Evolutionary conservation across 768 basidiomycete genomes (phyloP).

Genomic region (Dioszegia crocea): DNA sequence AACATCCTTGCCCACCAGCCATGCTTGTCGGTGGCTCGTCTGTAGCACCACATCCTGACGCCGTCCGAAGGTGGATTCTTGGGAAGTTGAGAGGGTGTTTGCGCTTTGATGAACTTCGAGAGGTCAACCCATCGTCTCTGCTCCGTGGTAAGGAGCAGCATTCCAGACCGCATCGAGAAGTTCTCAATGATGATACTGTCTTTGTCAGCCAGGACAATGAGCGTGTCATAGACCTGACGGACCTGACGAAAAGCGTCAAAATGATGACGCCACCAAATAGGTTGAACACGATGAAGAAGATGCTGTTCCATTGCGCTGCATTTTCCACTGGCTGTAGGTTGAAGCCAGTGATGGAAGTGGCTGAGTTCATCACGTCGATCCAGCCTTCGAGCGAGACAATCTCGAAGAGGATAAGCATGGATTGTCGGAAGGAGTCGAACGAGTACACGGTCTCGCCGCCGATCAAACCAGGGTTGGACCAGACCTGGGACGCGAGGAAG

Average conservation of each 20-base stretch:
- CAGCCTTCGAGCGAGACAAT: constrained; percentile 94
- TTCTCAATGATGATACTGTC: constrained; percentile 89
- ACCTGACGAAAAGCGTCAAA: constrained; percentile 87
- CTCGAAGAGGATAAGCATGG: constrained; percentile 88
- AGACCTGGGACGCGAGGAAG: constrained; percentile 76
- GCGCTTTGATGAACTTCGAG: constrained; percentile 78
- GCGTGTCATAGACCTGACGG: constrained; percentile 25
- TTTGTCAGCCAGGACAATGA: neutral
- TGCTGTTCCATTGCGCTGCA: constrained; percentile 71
- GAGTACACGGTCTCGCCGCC: constrained; percentile 74
- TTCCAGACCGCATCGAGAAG: constrained; percentile 79
- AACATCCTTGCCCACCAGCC: constrained; percentile 85
- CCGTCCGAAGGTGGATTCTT: constrained; percentile 57
- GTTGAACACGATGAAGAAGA: constrained; percentile 90
- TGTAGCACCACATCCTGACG: constrained; percentile 80
- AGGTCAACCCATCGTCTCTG: constrained; percentile 94
- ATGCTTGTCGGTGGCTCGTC: constrained; percentile 82
- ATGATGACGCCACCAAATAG: constrained; percentile 85
- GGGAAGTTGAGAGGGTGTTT: constrained; percentile 80
- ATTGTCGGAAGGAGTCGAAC: constrained; percentile 79
- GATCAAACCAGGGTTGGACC: constrained; percentile 67
- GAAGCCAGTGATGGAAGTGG: constrained; percentile 68
- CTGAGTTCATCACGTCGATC: constrained; percentile 84
- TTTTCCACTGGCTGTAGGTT: constrained; percentile 69
- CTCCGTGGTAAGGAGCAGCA: constrained; percentile 75